Evolutionary conservation across 345 rosid species (phyloP).

Genomic region (Physaria fendleri): DNA sequence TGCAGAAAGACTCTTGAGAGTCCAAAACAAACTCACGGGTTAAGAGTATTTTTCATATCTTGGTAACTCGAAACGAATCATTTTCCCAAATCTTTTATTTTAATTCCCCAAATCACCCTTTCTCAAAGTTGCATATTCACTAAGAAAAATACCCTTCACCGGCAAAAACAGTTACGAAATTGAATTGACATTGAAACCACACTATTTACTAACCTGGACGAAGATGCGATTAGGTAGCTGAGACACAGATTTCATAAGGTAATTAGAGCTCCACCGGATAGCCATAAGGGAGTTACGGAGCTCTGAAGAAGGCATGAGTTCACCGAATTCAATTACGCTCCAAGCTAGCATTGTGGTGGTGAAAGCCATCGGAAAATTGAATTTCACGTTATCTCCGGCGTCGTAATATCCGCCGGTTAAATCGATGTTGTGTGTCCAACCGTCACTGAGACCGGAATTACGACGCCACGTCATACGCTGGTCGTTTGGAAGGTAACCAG

Average conservation of each 20-base stretch:
- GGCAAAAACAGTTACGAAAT: constrained; percentile 21
- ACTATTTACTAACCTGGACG: constrained; percentile 49
- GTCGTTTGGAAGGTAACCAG: constrained; percentile 57
- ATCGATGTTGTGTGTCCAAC: constrained; percentile 49
- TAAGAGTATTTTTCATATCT: constrained; percentile 16
- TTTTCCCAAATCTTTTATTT: constrained; percentile 13
- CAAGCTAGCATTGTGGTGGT: constrained; percentile 77
- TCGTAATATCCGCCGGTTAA: constrained; percentile 86
- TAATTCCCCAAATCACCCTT: constrained; percentile 17
- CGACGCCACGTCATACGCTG: constrained; percentile 67
- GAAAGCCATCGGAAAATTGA: constrained; percentile 92
- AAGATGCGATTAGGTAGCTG: constrained; percentile 75
- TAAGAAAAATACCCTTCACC: constrained; percentile 12
- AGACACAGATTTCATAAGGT: constrained; percentile 73
- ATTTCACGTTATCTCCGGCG: constrained; percentile 89
- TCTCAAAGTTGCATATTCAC: not conserved
- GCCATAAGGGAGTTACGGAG: constrained; percentile 44
- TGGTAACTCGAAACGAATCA: constrained; percentile 19
- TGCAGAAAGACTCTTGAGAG: constrained; percentile 20
- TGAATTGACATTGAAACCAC: not conserved
- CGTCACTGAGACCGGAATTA: constrained; percentile 65
- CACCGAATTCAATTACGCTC: constrained; percentile 79
- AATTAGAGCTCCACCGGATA: constrained; percentile 69
- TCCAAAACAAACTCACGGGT: constrained; percentile 22
- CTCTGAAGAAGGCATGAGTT: constrained; percentile 60